Base-by-base conservation (phyloP, 345 rosid species). In the Carallia pectinifolia region DNA sequence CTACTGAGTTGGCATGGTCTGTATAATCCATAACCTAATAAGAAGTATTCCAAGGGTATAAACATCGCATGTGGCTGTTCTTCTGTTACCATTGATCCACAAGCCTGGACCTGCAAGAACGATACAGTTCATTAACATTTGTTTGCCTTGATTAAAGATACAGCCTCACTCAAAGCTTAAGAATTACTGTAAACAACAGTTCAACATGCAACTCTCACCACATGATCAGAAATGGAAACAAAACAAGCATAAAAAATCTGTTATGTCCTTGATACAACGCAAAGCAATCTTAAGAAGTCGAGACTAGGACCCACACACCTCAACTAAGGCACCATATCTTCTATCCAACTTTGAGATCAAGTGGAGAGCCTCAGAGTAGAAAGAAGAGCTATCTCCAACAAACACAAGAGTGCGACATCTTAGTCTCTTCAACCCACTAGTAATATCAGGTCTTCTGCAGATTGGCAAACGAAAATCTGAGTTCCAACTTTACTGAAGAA, bases 51-150 rank as follows among this genome's bases (percentile, higher is more conserved):
- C 77, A 95, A 58, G 8, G 99, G 97, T 76, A 95, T 90, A 67
- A 92, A 74, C 98, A 95, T 95, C 30, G 99, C 98, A 61, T 92
- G 92, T 29, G 99, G 99, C 74, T 95, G 98, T 70, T 92, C 99
- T 85, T 95, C 94, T 0, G 94, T 95, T 75, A 95, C 99, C 87
- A 90, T 72, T 0, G 99, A 92, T 55, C 99, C 99, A 72, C 98
- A 90, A 68, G 89, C 97, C 79, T 88, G 96, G 67, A 94, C 98
- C 98, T 93, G 83, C 44, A 71, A 34, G 63, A 63, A 19, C 61
- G 27, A 30, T 36, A 50, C 7, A 66, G n/a, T 17, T 4, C 34
- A 33, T 33, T 33, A 2, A 33, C 34, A 33, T 33, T 33, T 33
- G 34, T 33, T 33, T 33, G 34, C 3, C 10, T 10, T 44, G 12